Percentiles rank a stretch among this genome's conserved stretches.
Conservation (phyloP, 2,329 filamentous ascomycete genomes). For the Beauveria bassiana region DNA sequence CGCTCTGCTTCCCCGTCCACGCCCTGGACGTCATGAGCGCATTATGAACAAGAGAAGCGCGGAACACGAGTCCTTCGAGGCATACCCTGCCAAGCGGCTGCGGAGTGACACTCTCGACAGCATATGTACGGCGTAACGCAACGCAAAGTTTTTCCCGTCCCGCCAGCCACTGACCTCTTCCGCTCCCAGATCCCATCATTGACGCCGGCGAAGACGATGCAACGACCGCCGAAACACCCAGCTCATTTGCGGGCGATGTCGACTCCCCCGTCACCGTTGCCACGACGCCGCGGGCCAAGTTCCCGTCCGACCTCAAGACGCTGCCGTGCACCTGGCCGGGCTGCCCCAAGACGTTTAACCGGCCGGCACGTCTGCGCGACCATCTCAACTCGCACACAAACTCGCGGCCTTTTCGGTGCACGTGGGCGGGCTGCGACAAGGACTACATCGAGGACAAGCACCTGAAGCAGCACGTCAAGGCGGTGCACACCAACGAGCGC, state of each 20-base stretch:
- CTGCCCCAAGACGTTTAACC: slow-evolving; percentile 80
- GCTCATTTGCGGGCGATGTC: slow-evolving; percentile 21
- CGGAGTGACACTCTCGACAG: slow-evolving; percentile 15
- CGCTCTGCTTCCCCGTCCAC: slow-evolving; percentile 2
- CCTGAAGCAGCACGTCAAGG: slow-evolving; percentile 76
- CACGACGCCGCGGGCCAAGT: slow-evolving; percentile 41
- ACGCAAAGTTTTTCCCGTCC: background rate
- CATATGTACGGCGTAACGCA: slow-evolving; percentile 16
- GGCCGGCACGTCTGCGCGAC: slow-evolving; percentile 69
- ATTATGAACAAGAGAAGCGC: slow-evolving; percentile 28
- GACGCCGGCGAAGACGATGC: slow-evolving; percentile 28
- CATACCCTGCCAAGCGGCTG: slow-evolving; percentile 21
- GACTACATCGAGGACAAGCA: slow-evolving; percentile 82
- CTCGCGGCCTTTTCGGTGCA: slow-evolving; percentile 71
- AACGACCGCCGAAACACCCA: slow-evolving; percentile 24
- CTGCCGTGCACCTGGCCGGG: slow-evolving; percentile 65
- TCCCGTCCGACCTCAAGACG: slow-evolving; percentile 67
- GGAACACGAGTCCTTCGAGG: slow-evolving; percentile 16
- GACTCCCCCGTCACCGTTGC: slow-evolving; percentile 26
- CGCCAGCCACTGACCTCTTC: slow-evolving; percentile 9
- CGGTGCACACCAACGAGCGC: slow-evolving; percentile 65
- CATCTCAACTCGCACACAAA: slow-evolving; percentile 82
- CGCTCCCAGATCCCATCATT: slow-evolving; percentile 17
- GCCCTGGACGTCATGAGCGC: background rate
- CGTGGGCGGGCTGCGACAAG: slow-evolving; percentile 65